These are phyloP conservation scores for Cyberlindnera bimundalis DNA, from an alignment of 805 yeast species.

Conservation along the genomic window DNA sequence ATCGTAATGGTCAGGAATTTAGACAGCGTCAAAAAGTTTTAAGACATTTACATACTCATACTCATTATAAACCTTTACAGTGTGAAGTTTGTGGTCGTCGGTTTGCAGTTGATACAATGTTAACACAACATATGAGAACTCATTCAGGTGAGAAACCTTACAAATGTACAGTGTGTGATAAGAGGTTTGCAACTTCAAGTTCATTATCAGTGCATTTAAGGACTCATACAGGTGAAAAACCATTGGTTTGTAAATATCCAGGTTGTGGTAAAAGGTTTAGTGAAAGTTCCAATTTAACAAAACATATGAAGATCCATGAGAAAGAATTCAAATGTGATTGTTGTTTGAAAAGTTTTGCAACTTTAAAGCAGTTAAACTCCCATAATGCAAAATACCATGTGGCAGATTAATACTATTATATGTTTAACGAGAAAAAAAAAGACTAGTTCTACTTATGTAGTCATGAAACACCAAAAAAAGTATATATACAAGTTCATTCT, in stretches of 20 bases:
- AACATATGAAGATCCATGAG: constrained; percentile 79
- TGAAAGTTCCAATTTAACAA: constrained; percentile 84
- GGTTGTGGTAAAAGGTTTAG: constrained; percentile 83
- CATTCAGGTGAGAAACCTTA: constrained; percentile 93
- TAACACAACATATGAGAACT: constrained; percentile 75
- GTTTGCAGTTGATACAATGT: constrained; percentile 75
- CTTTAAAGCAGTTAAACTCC: constrained; percentile 36
- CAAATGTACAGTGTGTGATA: constrained; percentile 67
- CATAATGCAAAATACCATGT: constrained; percentile 35
- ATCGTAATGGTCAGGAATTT: constrained; percentile 58
- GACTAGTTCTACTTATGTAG: neutral
- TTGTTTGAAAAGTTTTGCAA: constrained; percentile 53
- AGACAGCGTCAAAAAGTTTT: constrained; percentile 80
- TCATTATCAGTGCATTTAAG: constrained; percentile 80
- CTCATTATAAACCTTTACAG: constrained; percentile 74
- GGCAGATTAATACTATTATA: no score
- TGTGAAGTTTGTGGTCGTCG: constrained; percentile 66
- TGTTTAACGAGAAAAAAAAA: no score
- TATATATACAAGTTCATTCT: neutral
- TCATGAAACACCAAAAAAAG: no score
- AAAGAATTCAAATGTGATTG: constrained; percentile 47
- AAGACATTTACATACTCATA: constrained; percentile 86
- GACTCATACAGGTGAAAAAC: constrained; percentile 89
- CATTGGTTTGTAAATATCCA: constrained; percentile 72
- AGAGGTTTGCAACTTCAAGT: constrained; percentile 76